Evolutionary conservation across 2,329 filamentous ascomycete genomes (phyloP).

Genomic region (Aureobasidium mangrovei): DNA sequence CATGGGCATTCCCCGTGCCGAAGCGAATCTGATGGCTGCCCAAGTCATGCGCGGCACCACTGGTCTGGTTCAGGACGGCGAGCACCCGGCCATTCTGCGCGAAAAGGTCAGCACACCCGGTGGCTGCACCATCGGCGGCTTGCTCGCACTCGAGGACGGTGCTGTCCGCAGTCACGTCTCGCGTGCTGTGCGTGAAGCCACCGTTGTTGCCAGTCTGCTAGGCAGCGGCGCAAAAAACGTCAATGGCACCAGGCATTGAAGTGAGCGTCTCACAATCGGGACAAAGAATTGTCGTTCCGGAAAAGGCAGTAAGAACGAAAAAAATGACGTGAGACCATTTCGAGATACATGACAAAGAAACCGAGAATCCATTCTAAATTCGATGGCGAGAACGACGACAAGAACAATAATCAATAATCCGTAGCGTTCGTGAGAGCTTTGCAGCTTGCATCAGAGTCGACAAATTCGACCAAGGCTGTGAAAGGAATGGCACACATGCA

Average conservation of each 20-base stretch:
- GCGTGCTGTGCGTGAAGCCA: constrained; percentile 61
- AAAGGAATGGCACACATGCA: too few relatives aligned
- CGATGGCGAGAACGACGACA: too few relatives aligned
- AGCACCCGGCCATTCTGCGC: constrained; percentile 65
- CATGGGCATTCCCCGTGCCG: constrained; percentile 64
- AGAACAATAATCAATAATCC: too few relatives aligned
- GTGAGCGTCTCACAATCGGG: too few relatives aligned
- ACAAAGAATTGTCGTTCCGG: too few relatives aligned
- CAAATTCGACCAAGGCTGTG: too few relatives aligned
- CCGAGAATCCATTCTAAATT: too few relatives aligned
- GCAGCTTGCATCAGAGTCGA: too few relatives aligned
- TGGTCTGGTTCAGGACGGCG: constrained; percentile 57
- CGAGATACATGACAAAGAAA: too few relatives aligned
- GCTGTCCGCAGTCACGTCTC: constrained; percentile 58
- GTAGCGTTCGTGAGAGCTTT: too few relatives aligned
- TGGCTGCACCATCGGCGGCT: constrained; percentile 67
- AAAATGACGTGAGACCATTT: too few relatives aligned
- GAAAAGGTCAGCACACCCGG: constrained; percentile 73
- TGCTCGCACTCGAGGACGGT: constrained; percentile 66
- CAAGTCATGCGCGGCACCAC: constrained; percentile 71
- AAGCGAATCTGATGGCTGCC: constrained; percentile 68
- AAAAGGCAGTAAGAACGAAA: too few relatives aligned
- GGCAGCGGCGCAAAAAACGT: constrained; percentile 46
- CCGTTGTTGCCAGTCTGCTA: constrained; percentile 59
- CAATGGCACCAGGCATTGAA: constrained; percentile 30